Base-by-base conservation (phyloP, 1,284 basidiomycete genomes). In the Ceratobasidium sp. region DNA sequence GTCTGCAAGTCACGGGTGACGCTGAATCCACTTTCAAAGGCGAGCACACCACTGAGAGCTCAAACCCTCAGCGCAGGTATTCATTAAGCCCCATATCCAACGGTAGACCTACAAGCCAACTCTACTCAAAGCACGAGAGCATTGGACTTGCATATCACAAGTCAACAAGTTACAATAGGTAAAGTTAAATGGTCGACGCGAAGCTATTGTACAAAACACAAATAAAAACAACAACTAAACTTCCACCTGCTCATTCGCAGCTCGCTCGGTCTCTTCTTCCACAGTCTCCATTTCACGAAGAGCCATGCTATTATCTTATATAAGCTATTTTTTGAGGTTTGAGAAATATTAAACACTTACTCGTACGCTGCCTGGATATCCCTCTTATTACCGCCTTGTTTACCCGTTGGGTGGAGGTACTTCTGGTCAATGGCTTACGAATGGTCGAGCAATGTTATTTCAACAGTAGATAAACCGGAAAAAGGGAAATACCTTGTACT, bases 401-500 rank as follows among this genome's bases (percentile, higher is more conserved):
- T 63, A 52, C 73, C 41, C 46, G 61, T 47, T 72, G 72, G 21
- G 58, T 70, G 72, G 49, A 63, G 21, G 32, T 54, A 43, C 67
- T 76, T 76, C 26, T 69, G 74, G 69, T 82, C 81, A 18, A 78
- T 38, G 3, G 62, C 79, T 79, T n/a, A 57, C 23, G 26, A 38
- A 23, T 43, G 18, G 26, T 21, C 55, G 41, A 38, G 35, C 49
- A 49, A 72, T 54, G 35, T 47, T 47, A 58, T 66, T 23, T 43
- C 35, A 21, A 54, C 23, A 38, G n/a, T 59, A 18, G 21, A 8
- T 8, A 59, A 26, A 43, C 35, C 32, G 16, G 35, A 14, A 7
- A 26, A 18, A 23, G n/a, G 13, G n/a, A 3, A 23, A 59, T 75
- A 91, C 90, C 83, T 76, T 84, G 79, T 76, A 87, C 83, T 76